phyloP scores from a whole-genome alignment of 495 filamentous ascomycete genomes.

The Penicillium subrubescens region DNA sequence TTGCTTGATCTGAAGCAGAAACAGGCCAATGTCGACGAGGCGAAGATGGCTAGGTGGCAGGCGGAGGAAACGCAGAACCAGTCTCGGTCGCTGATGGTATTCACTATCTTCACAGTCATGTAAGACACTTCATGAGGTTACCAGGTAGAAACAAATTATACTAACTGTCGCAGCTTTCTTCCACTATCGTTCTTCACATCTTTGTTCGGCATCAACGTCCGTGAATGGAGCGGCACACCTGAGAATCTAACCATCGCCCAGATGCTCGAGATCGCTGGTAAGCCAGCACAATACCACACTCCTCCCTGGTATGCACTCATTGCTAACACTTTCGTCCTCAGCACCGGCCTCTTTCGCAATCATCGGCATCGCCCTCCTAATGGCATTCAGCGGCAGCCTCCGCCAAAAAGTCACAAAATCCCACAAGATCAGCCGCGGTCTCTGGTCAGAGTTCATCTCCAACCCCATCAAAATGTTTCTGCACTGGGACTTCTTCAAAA shows the following conservation, averaged over 20 bases:
- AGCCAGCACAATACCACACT: background rate
- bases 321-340: slow-evolving; percentile 18
- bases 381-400: slow-evolving; percentile 46
- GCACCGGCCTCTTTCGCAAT: slow-evolving; percentile 43
- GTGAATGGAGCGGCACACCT: slow-evolving; percentile 58
- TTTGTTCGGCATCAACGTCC: slow-evolving; percentile 66
- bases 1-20: slow-evolving; percentile 70
- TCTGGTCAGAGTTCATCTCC: slow-evolving; percentile 31
- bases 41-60: slow-evolving; percentile 63
- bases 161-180: slow-evolving; percentile 47
- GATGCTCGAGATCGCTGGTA: slow-evolving; percentile 44
- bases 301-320: background rate
- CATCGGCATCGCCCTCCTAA: slow-evolving; percentile 43
- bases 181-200: slow-evolving; percentile 69
- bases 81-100: slow-evolving; percentile 67
- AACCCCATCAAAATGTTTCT: slow-evolving; percentile 19
- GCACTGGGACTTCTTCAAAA: slow-evolving; percentile 16
- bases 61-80: slow-evolving; percentile 65
- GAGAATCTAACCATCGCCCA: slow-evolving; percentile 31
- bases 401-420: slow-evolving; percentile 32
- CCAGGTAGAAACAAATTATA: slow-evolving; percentile 37
- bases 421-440: slow-evolving; percentile 29
- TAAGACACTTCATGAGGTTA: slow-evolving; percentile 34
- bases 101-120: slow-evolving; percentile 69
- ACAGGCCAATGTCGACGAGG: slow-evolving; percentile 69